Evolutionary conservation across 768 basidiomycete genomes (phyloP).

Genomic region (Calocybe gangraenosa): DNA sequence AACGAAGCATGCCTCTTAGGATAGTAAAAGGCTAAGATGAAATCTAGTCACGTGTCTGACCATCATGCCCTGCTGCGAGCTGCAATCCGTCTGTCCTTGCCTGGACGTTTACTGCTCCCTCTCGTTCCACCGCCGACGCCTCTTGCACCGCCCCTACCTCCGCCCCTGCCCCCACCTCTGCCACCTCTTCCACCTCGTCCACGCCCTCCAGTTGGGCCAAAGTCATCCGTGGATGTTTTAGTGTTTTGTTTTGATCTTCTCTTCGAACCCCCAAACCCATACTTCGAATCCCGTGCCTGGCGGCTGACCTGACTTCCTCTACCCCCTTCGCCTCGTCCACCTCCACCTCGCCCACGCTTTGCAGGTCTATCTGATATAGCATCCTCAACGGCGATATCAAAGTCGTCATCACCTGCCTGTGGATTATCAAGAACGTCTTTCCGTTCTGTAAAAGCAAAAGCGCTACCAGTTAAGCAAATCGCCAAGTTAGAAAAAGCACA

Average conservation of each 20-base stretch:
- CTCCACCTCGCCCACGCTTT: conserved; percentile 45
- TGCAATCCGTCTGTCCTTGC: conserved; percentile 53
- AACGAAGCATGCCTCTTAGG: neutral
- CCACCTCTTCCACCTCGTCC: conserved; percentile 27
- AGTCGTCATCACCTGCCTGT: conserved; percentile 59
- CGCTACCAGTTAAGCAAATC: neutral
- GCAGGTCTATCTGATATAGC: conserved; percentile 71
- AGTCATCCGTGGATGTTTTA: conserved; percentile 73
- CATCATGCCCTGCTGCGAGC: conserved; percentile 35
- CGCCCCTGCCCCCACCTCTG: conserved; percentile 25
- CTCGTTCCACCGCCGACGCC: conserved; percentile 24
- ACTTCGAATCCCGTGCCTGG: conserved; percentile 70
- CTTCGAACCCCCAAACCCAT: conserved; percentile 71
- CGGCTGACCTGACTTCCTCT: conserved; percentile 41
- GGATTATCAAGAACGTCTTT: conserved; percentile 75
- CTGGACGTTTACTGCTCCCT: conserved; percentile 44
- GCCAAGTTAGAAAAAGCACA: neutral
- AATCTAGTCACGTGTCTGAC: too few relatives aligned
- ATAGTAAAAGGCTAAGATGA: too few relatives aligned
- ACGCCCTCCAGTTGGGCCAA: conserved; percentile 35
- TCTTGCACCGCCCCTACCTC: conserved; percentile 25
- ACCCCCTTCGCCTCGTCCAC: conserved; percentile 36
- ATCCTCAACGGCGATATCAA: conserved; percentile 89
- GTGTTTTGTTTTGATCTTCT: conserved; percentile 80
- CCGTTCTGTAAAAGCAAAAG: conserved; percentile 56